Evolutionary conservation across 495 filamentous ascomycete genomes (phyloP), one percentile per base, ranked within the genome.

Genomic region (Oleoguttula mirabilis): DNA sequence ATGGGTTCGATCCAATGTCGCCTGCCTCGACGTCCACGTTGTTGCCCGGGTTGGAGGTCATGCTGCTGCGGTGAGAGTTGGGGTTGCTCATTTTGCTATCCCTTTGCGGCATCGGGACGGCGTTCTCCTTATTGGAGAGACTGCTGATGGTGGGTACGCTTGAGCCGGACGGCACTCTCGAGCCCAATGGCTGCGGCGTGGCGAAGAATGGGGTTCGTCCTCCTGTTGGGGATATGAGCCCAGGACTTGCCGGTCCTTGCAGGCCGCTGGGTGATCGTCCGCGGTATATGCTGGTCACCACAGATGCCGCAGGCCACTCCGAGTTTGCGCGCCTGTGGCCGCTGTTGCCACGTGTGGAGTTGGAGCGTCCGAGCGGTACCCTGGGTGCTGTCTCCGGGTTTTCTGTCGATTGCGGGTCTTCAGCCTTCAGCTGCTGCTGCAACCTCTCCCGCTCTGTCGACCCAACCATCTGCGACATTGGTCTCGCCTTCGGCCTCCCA

Each of bases 251-350:
- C 4, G 66, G 69, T 3, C 68, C 73, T 7, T 65, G 60, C 3
- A 79, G 80, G 16, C 77, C 66, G 42, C 65, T 58, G 28, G 68
- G 57, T 4, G 67, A 59, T 11, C 59, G 59, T 11, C 75, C 76
- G 51, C 77, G 79, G 64, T 87, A 86, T 82, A 92, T 92, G 52
- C 82, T 82, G 45, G 80, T 80, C 15, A 90, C 78, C 21, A 90
- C 73, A 10, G 30, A 3, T 3, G 35, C 72, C 14, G 84, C 83
- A 14, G 53, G 65, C 31, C 48, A 37, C 63, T 94, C 85, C 39
- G 84, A 90, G 58, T 68, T 70, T 14, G 69, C 72, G 60, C 69
- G 77, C 62, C 63, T 76, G 63, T 70, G 72, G 39, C 30, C 41
- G 42, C 59, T 69, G 55, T 48, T 36, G 10, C 35, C 71, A 28